phyloP scores from a whole-genome alignment of 805 yeast genomes.

The Tetrapisispora phaffii region DNA sequence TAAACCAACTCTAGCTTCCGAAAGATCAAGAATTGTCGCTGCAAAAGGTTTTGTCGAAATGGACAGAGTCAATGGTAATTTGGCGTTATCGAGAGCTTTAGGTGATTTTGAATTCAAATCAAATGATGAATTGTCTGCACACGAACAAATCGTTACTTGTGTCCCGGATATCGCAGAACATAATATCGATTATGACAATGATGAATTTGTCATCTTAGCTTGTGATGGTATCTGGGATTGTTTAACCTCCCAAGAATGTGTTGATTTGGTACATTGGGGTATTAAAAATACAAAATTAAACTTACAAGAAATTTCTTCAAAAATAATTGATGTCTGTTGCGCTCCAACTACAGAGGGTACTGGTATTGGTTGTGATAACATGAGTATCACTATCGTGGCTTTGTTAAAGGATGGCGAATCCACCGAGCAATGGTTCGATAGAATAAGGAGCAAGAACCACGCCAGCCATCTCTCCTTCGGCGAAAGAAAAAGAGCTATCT shows the following conservation, averaged over 20 bases:
- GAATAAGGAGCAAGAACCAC: conserved; percentile 36
- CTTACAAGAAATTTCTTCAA: conserved; percentile 71
- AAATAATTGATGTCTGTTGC: conserved; percentile 86
- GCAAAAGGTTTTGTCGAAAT: conserved; percentile 99
- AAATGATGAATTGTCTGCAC: conserved; percentile 73
- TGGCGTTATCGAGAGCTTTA: conserved; percentile 89
- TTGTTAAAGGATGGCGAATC: conserved; percentile 44
- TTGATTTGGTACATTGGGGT: conserved; percentile 88
- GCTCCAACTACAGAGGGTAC: conserved; percentile 90
- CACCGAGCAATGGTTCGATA: conserved; percentile 52
- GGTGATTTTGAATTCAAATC: conserved; percentile 71
- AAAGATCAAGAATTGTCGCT: conserved; percentile 78
- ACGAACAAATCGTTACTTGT: conserved; percentile 93
- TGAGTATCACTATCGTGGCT: conserved; percentile 89
- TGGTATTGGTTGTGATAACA: conserved; percentile 97
- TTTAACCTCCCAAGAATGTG: conserved; percentile 83
- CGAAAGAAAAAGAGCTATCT: conserved; percentile 42
- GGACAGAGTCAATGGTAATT: conserved; percentile 93
- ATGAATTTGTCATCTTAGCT: conserved; percentile 87
- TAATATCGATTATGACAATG: conserved; percentile 49
- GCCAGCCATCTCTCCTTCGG: conserved; percentile 30
- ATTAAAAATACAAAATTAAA: conserved; percentile 54
- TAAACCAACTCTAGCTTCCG: conserved; percentile 92
- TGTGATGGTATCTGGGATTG: conserved; percentile 99
- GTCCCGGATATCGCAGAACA: conserved; percentile 88